Evolutionary conservation across 2,329 filamentous ascomycete genomes (phyloP), one percentile per base, ranked within the genome.

Genomic region (Thelonectria blattea): DNA sequence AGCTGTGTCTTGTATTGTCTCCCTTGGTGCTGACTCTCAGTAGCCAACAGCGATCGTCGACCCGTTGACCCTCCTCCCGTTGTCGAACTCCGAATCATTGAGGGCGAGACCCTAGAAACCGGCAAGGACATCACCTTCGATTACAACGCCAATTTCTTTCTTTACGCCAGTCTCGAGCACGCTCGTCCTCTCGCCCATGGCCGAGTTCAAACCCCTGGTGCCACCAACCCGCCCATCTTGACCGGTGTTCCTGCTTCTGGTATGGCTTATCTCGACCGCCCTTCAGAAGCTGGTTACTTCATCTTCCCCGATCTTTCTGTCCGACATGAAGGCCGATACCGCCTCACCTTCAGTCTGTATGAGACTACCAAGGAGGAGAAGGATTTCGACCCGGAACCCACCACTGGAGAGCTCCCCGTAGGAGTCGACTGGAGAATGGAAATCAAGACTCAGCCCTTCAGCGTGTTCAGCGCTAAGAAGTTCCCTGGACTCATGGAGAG

Each of bases 231-330:
- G 45, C 91, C 95, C 0, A 93, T 98, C 22, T 81, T 99, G 68
- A 98, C 94, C 0, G 95, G 95, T 65, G 94, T 96, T 69, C 93
- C 93, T 0, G 94, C 97, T 14, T 95, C 94, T 17, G 95, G 94
- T 59, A 96, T 97, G 85, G 93, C 94, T 22, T 97, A 98, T 73
- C 85, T 99, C 52, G 94, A 98, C 74, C 90, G 94, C 46, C 95
- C 95, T 2, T 77, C 79, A 41, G 85, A 88, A 67, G 87, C 86
- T 43, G 95, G 93, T 56, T 99, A 98, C 77, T 99, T 99, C 77
- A 91, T 99, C 75, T 99, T 99, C 75, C 95, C 95, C 3, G 95
- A 99, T 76, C 82, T 98, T 27, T 97, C 94, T 0, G 94, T 99
- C 49, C 89, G 95, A 58, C 94, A 99, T 72, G 95, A 99, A 77